Evolutionary conservation across 495 filamentous ascomycete species (phyloP), one percentile per base, ranked within the genome.

Genomic region (Penicillium samsonianum): DNA sequence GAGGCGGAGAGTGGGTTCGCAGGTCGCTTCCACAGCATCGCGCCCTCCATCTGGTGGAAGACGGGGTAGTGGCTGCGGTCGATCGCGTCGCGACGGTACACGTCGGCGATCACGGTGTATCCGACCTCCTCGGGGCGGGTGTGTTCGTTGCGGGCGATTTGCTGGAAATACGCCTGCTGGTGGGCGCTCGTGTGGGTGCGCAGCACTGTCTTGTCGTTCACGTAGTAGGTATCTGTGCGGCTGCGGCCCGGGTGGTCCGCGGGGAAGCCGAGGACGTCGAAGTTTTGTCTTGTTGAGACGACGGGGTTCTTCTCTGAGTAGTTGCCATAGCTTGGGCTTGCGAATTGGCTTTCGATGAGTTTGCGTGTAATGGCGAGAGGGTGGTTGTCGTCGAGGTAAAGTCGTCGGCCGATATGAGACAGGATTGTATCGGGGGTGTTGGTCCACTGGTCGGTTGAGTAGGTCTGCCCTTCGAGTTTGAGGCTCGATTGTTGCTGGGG

Each of bases 1-100:
- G 75, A 67, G 19, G 67, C 54, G 22, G 72, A 59, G 8, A 84
- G 82, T 4, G 92, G 73, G 56, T 90, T 78, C 19, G 76, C 74
- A 7, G 82, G 75, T 11, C 91, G 84, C 71, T 95, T 90, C 94
- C 94, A 98, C 56, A 91, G 86, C 60, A 87, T 80, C 8, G 93
- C 92, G 14, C 91, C 95, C 68, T 98, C 94, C 91, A 98, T 97
- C 76, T 98, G 94, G 74, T 98, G 95, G 73, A 98, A 98, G 55
- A 96, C 82, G 4, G 94, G 94, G 78, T 96, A 97, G 72, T 98
- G 94, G 62, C 84, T 90, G 50, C 90, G 86, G 70, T 98, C 94
- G 65, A 98, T 87, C 26, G 92, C 92, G 81, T 98, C 94, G 55
- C 94, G 83, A 20, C 94, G 85, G 73, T 98, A 98, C 12, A 98